Evolutionary conservation across 2,329 filamentous ascomycete species (phyloP).

Genomic region (Macroventuria anomochaeta): DNA sequence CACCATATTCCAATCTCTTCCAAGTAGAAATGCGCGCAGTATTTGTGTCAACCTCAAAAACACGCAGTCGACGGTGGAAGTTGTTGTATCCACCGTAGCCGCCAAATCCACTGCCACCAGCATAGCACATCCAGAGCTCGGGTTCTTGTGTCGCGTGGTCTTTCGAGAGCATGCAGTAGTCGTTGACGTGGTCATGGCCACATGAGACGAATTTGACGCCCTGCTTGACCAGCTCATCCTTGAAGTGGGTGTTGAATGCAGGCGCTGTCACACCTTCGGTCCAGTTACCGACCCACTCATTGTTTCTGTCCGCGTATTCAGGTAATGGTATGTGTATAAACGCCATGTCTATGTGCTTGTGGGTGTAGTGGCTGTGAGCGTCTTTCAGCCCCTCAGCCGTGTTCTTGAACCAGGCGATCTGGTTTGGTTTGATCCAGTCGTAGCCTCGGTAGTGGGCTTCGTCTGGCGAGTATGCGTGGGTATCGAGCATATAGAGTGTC

Average conservation of each 20-base stretch:
- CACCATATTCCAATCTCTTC: constrained; percentile 80
- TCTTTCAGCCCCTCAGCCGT: constrained; percentile 73
- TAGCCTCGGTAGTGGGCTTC: constrained; percentile 90
- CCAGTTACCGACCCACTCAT: constrained; percentile 72
- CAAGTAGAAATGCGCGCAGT: constrained; percentile 87
- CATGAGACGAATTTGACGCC: constrained; percentile 87
- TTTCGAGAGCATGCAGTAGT: constrained; percentile 79
- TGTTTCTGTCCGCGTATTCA: constrained; percentile 73
- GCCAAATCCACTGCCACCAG: constrained; percentile 87
- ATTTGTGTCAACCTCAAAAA: constrained; percentile 95
- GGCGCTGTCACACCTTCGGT: constrained; percentile 87
- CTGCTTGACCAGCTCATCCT: constrained; percentile 84
- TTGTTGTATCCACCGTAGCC: constrained; percentile 92
- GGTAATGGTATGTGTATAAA: constrained; percentile 98
- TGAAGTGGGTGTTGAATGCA: constrained; percentile 89
- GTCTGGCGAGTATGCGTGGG: constrained; percentile 89
- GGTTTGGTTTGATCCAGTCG: constrained; percentile 93
- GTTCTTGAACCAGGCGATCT: constrained; percentile 92
- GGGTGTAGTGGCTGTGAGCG: constrained; percentile 81
- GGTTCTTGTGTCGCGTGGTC: constrained; percentile 54
- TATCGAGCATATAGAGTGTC: constrained; percentile 93
- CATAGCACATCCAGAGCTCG: constrained; percentile 97
- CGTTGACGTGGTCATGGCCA: constrained; percentile 96
- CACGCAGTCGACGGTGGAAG: constrained; percentile 80
- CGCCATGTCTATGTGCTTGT: constrained; percentile 92